These are phyloP conservation scores for Astragalus membranaceus DNA, from an alignment of 306 rosid genomes.

Conservation along the genomic window DNA sequence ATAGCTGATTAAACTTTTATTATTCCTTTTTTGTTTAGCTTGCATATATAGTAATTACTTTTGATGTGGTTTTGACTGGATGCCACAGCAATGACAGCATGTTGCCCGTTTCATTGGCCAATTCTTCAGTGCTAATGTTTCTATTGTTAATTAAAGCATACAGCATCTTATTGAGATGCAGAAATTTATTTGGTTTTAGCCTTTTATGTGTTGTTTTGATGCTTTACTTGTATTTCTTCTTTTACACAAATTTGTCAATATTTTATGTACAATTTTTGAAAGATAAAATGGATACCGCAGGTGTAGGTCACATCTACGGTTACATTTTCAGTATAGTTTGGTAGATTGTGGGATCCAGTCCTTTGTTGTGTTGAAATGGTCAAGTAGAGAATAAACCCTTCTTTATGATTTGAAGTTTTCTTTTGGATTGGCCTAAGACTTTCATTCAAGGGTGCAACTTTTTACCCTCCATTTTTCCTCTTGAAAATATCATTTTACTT, in stretches of 20 bases:
- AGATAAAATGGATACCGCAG: background rate
- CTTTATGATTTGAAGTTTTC: too few relatives aligned
- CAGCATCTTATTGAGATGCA: background rate
- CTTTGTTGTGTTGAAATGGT: background rate
- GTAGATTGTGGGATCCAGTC: background rate
- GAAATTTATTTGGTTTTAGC: conserved; percentile 4
- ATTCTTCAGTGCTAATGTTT: conserved; percentile 6
- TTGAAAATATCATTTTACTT: too few relatives aligned
- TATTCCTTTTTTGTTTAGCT: too few relatives aligned
- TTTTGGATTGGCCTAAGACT: background rate
- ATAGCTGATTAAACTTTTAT: too few relatives aligned
- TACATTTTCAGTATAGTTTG: background rate
- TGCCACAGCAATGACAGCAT: background rate
- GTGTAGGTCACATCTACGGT: background rate
- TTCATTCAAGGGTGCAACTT: too few relatives aligned
- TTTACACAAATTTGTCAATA: conserved; percentile 12
- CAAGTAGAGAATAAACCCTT: too few relatives aligned
- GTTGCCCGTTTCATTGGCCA: background rate
- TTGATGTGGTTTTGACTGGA: background rate
- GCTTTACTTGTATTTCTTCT: conserved; percentile 2
- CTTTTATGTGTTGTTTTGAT: conserved; percentile 5
- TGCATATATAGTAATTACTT: too few relatives aligned
- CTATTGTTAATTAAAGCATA: background rate
- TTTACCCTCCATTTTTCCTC: too few relatives aligned
- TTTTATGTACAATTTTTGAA: background rate